These are phyloP conservation scores for Staphylotrichum tortipilum DNA, from an alignment of 495 filamentous ascomycete species.

Conservation along the genomic window DNA sequence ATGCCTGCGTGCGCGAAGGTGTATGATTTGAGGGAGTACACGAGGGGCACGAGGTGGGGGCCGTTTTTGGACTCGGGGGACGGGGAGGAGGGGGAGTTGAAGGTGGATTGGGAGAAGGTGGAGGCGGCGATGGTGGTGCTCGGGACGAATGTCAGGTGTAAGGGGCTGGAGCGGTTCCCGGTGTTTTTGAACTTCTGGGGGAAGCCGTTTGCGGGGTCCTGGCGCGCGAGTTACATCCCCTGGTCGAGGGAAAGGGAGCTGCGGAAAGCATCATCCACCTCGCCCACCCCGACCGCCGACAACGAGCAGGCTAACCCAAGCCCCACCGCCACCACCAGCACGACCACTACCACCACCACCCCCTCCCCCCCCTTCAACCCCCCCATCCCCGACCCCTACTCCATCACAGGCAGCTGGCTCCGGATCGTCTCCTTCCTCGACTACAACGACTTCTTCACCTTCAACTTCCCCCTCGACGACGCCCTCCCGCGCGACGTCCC, in stretches of 20 bases:
- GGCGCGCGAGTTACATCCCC: constrained; percentile 37
- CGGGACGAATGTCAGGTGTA: constrained; percentile 43
- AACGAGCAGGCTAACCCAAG: too few relatives aligned
- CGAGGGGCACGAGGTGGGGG: constrained; percentile 47
- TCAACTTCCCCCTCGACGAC: constrained; percentile 44
- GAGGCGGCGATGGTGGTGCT: constrained; percentile 57
- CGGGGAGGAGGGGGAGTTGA: background rate
- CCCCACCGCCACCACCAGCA: constrained; percentile 2
- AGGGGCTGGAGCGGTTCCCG: constrained; percentile 33
- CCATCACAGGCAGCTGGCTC: constrained; percentile 51
- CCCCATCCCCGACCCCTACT: constrained; percentile 57
- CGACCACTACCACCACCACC: background rate
- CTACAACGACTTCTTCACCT: constrained; percentile 53
- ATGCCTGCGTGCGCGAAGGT: constrained; percentile 52
- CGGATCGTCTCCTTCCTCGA: constrained; percentile 49
- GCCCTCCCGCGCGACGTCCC: constrained; percentile 30
- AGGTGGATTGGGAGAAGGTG: constrained; percentile 62
- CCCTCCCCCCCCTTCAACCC: too few relatives aligned
- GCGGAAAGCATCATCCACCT: too few relatives aligned
- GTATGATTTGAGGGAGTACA: constrained; percentile 59
- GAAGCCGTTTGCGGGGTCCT: constrained; percentile 44
- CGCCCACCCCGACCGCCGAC: too few relatives aligned
- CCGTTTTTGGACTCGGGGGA: constrained; percentile 50
- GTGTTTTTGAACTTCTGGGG: constrained; percentile 42
- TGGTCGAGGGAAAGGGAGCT: constrained; percentile 12